A percentile compares a stretch with the other conserved stretches of the same genome.
Evolutionary conservation across 1,284 basidiomycete genomes (phyloP).

Genomic region (Ustilago bromivora): DNA sequence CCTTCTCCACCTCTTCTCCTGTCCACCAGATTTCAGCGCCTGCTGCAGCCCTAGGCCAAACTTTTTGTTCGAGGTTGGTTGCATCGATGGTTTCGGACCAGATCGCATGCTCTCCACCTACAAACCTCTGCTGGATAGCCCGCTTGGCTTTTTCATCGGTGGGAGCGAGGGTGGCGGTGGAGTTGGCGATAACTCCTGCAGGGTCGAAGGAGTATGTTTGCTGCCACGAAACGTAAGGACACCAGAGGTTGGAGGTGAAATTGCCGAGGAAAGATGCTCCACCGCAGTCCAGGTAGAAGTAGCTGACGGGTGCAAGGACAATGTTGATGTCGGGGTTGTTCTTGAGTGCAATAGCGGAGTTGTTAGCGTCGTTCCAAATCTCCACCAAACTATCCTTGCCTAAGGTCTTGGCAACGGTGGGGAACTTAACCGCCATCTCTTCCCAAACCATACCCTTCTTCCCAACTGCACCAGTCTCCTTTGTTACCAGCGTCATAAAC

Average conservation of each 20-base stretch:
- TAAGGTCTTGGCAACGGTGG: slow-evolving; percentile 71
- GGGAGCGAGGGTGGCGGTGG: slow-evolving; percentile 5
- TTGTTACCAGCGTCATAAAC: slow-evolving; percentile 76
- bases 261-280: slow-evolving; percentile 82
- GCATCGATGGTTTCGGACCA: slow-evolving; percentile 83
- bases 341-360: slow-evolving; percentile 76
- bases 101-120: slow-evolving; percentile 79
- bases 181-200: slow-evolving; percentile 34
- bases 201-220: slow-evolving; percentile 82
- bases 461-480: slow-evolving; percentile 71
- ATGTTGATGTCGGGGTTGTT: slow-evolving; percentile 78
- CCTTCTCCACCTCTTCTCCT: slow-evolving; percentile 71
- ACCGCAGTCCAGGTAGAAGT: slow-evolving; percentile 80
- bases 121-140: slow-evolving; percentile 71
- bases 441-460: slow-evolving; percentile 81
- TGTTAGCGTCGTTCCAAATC: slow-evolving; percentile 78
- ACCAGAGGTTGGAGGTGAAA: slow-evolving; percentile 75
- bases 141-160: background rate
- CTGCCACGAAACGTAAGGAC: slow-evolving; percentile 32
- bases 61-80: slow-evolving; percentile 78
- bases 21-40: slow-evolving; percentile 87
- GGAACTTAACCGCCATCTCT: slow-evolving; percentile 70
- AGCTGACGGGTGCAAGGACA: slow-evolving; percentile 74
- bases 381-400: slow-evolving; percentile 79
- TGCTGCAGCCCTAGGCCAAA: slow-evolving; percentile 82